Base-by-base conservation (phyloP, 1,284 basidiomycete genomes). In the Pyrrhoderma noxium region DNA sequence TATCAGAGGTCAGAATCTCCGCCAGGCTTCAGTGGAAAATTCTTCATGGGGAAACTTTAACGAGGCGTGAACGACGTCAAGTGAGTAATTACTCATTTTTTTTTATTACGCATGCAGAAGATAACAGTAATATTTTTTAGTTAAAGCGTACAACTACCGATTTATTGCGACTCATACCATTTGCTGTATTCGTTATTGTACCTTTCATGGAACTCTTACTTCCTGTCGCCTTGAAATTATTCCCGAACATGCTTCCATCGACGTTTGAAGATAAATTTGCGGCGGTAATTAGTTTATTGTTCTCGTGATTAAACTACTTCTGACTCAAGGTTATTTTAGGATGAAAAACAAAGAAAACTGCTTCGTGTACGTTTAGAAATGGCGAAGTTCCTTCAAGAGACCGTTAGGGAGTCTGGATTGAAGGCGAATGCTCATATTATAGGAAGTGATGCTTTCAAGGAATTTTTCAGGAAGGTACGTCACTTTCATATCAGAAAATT, bases 321-420 rank as follows among this genome's bases (percentile, higher is more conserved):
- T 23, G 51, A 14, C 37, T 19, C 8, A 25, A 35, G 8, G 21
- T 14, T 11, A 18, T 13, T 56, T n/a, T 62, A 93, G 90, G 93
- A 97, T 65, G 95, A 99, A 70, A 99, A 99, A 70, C 83, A 96
- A 62, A 84, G 95, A 58, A 97, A 97, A 65, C 76, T 98, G 2
- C 82, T 99, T 46, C 88, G 94, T 60, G 91, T 97, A 19, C 80
- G 95, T 50, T 75, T 99, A 22, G 94, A 98, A 66, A 98, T 99
- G 94, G 96, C 96, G 60, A 99, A 99, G 65, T 99, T 99, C 76
- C 73, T 99, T 44, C 95, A 98, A 65, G 96, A 98, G 67, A 98
- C 96, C 1, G 80, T 99, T 52, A 83, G 89, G 45, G 95, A 98
- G 68, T 93, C 90, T 13, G 93, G 92, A 38, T 75, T 98, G 53